Evolutionary conservation across 2,329 filamentous ascomycete species (phyloP).

Genomic region (Botrytis sinoallii): DNA sequence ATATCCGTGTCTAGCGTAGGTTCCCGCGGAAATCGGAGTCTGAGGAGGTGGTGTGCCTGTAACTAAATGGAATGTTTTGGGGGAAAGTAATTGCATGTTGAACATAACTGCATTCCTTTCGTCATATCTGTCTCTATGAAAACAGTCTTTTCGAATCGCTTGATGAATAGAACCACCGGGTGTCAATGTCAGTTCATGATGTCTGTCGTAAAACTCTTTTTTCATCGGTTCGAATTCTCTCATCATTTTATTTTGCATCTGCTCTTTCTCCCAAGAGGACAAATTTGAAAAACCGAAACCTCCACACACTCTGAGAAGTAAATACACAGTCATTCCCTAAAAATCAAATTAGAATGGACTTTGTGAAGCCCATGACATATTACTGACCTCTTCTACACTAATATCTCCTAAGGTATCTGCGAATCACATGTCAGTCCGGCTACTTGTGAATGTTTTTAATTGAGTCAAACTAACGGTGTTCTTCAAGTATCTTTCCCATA

Average conservation of each 20-base stretch:
- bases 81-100: constrained; percentile 9
- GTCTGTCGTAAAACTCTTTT: background rate
- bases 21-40: background rate
- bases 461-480: background rate
- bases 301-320: background rate
- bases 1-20: background rate
- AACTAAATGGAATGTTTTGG: constrained; percentile 5
- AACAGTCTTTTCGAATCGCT: background rate
- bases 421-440: background rate
- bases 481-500: background rate
- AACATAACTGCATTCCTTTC: background rate
- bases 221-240: background rate
- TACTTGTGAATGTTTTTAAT: background rate
- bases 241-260: too few species aligned
- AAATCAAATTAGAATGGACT: background rate
- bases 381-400: background rate
- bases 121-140: background rate
- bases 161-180: constrained; percentile 13
- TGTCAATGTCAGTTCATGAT: background rate
- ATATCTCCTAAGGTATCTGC: background rate
- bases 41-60: background rate
- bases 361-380: too few species aligned
- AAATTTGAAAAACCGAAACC: background rate
- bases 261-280: too few species aligned
- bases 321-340: background rate